Base-by-base conservation (phyloP, 2,329 filamentous ascomycete species). In the Mycocentrospora acerina region DNA sequence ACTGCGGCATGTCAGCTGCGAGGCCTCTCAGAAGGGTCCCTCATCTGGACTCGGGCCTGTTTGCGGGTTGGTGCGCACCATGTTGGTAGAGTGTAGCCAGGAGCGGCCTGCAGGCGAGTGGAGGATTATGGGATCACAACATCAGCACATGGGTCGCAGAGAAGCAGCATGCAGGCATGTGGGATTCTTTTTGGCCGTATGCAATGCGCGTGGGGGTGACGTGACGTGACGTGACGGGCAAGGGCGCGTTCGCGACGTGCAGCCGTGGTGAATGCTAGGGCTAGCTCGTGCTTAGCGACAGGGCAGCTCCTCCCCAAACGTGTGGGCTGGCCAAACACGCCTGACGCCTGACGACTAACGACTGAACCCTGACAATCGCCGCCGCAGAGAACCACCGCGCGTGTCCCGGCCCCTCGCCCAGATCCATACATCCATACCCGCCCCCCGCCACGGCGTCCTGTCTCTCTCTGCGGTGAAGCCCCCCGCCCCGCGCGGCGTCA, bases 401-500 rank as follows among this genome's bases (percentile, higher is more conserved):
- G 30, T 17, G 48, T 27, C 44, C 29, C 38, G 37, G 40, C 40
- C 41, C 46, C 46, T 40, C 42, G 33, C 29, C 32, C 27, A 15
- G 10, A 19, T 25, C 32, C 5, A 24, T 30, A 18, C n/a, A 30
- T 17, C 27, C 25, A 14, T 37, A 13, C 40, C 31, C 42, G 39
- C 48, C 35, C 44, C 39, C 40, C 29, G 35, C 41, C 29, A 39
- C 42, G 32, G 31, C 32, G 18, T 40, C 24, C 24, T 17, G n/a
- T n/a, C n/a, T 15, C 25, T 17, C 37, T 24, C 44, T 29, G 32
- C 30, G 24, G 32, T 31, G 26, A 17, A 37, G 24, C 39, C 33
- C 34, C 42, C 35, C 51, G 45, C 50, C 35, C 44, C 32, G 46
- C 45, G 42, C 53, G 53, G 51, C 57, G 40, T 51, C 51, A 49